phyloP scores from a whole-genome alignment of 78 protist genomes.

The Dictyostelium intermedium region DNA sequence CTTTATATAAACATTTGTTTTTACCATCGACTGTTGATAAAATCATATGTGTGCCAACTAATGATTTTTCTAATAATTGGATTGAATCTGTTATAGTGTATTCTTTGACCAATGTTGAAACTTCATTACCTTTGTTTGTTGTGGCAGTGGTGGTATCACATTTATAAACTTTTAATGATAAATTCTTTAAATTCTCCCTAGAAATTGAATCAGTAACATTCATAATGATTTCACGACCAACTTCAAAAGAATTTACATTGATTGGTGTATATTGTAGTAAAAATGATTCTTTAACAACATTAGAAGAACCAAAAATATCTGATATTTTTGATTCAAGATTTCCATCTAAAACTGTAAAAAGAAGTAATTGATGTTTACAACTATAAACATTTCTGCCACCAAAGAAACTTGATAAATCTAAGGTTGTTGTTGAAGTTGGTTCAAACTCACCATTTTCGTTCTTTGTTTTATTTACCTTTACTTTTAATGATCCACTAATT shows the following conservation, averaged over 20 bases:
- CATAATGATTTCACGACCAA: background rate
- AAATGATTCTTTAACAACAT: background rate
- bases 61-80: background rate
- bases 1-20: background rate
- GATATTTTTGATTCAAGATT: background rate
- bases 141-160: too few species aligned
- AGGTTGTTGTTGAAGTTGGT: background rate
- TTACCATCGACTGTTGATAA: background rate
- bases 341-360: background rate
- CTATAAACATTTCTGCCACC: background rate
- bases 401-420: slow-evolving; percentile 37
- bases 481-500: background rate
- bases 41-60: background rate
- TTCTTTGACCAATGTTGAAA: background rate
- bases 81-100: background rate
- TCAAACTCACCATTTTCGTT: background rate
- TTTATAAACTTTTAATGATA: background rate
- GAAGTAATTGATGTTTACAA: background rate
- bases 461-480: background rate
- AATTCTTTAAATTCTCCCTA: background rate
- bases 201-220: background rate
- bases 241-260: background rate
- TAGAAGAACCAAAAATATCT: background rate
- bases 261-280: slow-evolving; percentile 28
- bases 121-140: background rate